Percentiles rank a stretch among this genome's conserved stretches.
Conservation (phyloP, 805 yeast species). For the Candida nanaspora region DNA sequence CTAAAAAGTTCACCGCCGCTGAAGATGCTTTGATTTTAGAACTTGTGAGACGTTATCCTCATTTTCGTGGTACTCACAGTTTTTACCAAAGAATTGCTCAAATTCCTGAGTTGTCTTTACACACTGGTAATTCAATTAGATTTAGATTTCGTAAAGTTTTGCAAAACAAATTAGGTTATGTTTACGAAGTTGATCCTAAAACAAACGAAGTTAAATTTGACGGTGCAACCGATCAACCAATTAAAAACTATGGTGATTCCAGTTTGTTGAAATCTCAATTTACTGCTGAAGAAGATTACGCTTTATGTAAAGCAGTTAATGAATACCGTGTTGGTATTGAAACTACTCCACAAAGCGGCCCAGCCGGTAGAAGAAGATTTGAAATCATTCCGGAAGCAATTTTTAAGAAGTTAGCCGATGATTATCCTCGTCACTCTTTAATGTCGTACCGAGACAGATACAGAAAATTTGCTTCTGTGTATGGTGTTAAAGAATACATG, state of each 20-base stretch:
- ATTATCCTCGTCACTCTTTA: slow-evolving; percentile 47
- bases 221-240: slow-evolving; percentile 30
- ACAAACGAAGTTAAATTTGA: slow-evolving; percentile 37
- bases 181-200: slow-evolving; percentile 38
- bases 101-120: slow-evolving; percentile 41
- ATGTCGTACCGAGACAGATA: slow-evolving; percentile 82
- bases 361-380: slow-evolving; percentile 7
- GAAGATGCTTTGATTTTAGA: slow-evolving; percentile 66
- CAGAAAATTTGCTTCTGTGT: slow-evolving; percentile 58
- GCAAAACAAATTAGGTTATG: slow-evolving; percentile 34
- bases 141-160: slow-evolving; percentile 47
- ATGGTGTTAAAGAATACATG: slow-evolving; percentile 53
- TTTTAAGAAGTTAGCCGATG: slow-evolving; percentile 31
- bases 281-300: slow-evolving; percentile 65
- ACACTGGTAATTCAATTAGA: slow-evolving; percentile 72
- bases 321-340: slow-evolving; percentile 9
- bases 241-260: slow-evolving; percentile 37
- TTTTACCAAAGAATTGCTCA: slow-evolving; percentile 57
- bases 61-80: slow-evolving; percentile 59
- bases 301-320: slow-evolving; percentile 34
- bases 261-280: slow-evolving; percentile 51
- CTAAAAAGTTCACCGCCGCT: slow-evolving; percentile 46
- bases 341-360: background rate
- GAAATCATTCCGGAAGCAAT: slow-evolving; percentile 29
- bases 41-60: slow-evolving; percentile 60